Evolutionary conservation across 441 rosid species (phyloP), one percentile per base, ranked within the genome.

Genomic region (Erodium texanum): DNA sequence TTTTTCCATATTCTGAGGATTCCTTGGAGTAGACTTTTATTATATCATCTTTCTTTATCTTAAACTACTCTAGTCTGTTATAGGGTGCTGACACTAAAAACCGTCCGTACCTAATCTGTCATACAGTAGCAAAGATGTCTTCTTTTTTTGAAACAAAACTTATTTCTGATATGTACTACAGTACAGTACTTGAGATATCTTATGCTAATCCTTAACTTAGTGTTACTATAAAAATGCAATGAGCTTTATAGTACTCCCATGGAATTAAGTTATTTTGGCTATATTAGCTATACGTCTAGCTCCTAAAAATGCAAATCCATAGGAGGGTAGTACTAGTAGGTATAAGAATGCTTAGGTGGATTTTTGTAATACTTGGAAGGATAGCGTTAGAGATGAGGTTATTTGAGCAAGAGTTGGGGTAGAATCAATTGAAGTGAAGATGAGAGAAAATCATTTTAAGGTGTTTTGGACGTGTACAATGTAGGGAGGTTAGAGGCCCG

Each of bases 161-260:
- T n/a, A 52, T 52, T 52, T 52, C 45, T 38, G 59, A 52, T 52
- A 15, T n/a, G 56, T 50, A n/a, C n/a, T n/a, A n/a, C n/a, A n/a
- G n/a, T n/a, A n/a, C n/a, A n/a, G n/a, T n/a, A 50, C 7, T n/a
- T 50, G 22, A 52, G 22, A 52, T n/a, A 52, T 52, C 59, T 52
- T n/a, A 52, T 52, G 59, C 59, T 12, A 18, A 18, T 52, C 14
- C 22, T 52, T 1, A 52, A n/a, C 20, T 52, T 3, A 16, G 58
- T 50, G 19, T 16, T 50, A 50, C n/a, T 16, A 50, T 48, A 48
- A 9, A 18, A 20, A 50, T 15, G 58, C 18, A 50, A 50, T n/a
- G 20, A n/a, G 59, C 5, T 52, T 52, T 52, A n/a, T n/a, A 52
- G 59, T 52, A 52, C 59, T 52, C 22, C 18, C 19, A 4, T 52